phyloP scores from a whole-genome alignment of 2,329 filamentous ascomycete species.

The Scolecobasidium constrictum region DNA sequence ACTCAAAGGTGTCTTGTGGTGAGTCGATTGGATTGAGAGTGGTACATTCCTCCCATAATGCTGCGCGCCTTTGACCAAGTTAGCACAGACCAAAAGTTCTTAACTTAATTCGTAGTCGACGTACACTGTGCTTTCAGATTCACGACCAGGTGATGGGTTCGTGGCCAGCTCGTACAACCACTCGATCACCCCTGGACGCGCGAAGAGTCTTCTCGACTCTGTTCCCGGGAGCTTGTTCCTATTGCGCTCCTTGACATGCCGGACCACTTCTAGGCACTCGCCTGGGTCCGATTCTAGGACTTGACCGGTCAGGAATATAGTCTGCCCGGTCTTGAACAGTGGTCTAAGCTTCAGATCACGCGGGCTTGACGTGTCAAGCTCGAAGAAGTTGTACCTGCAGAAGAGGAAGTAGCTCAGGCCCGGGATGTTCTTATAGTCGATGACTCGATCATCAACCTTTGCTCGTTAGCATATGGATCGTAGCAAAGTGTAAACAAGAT shows the following conservation, averaged over 20 bases:
- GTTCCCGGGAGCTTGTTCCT: neutral
- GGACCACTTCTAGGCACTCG: neutral
- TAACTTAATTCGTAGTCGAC: too few species aligned
- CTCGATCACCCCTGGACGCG: neutral
- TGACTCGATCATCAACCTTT: neutral
- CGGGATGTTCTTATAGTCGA: neutral
- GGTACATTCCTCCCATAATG: neutral
- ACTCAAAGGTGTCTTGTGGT: neutral
- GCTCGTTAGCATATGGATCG: too few species aligned
- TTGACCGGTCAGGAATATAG: neutral
- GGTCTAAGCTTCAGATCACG: neutral
- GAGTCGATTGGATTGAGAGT: neutral
- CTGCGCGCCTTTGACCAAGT: too few species aligned
- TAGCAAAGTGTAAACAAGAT: too few species aligned
- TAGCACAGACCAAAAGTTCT: too few species aligned
- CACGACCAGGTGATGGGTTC: too few species aligned
- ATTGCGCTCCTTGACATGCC: neutral
- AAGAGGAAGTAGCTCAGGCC: neutral
- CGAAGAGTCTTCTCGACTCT: neutral
- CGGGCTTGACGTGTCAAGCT: too few species aligned
- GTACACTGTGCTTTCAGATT: too few species aligned
- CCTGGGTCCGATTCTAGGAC: neutral
- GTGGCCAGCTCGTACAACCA: too few species aligned
- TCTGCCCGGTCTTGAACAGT: neutral
- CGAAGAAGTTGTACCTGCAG: neutral